phyloP scores from a whole-genome alignment of 176 grass and related monocot species.

The Oryza glumipatula region DNA sequence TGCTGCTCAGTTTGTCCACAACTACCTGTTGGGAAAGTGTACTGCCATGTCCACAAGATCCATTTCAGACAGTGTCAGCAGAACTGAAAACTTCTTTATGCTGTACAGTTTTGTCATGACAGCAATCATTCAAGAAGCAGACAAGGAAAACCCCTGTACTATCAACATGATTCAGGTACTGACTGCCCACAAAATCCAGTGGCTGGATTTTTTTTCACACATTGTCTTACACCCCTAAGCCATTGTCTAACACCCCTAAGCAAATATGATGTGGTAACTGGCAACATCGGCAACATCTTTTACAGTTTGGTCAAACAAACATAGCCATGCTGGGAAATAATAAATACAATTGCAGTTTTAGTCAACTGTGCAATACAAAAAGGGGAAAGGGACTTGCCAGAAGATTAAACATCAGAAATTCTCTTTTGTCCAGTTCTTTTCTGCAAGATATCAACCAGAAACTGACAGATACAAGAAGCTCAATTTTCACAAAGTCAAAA shows the following conservation, averaged over 20 bases:
- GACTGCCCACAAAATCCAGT: constrained; percentile 19
- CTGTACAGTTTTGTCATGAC: constrained; percentile 18
- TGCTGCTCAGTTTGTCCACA: constrained; percentile 40
- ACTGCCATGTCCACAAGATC: constrained; percentile 9
- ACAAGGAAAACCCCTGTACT: constrained; percentile 2
- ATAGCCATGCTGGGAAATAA: neutral
- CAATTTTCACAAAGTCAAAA: neutral
- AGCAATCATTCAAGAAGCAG: constrained; percentile 35
- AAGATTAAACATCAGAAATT: neutral
- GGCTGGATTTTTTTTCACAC: neutral
- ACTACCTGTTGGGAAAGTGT: constrained; percentile 14
- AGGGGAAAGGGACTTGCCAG: neutral
- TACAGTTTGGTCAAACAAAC: constrained; percentile 28
- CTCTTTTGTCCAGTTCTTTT: constrained; percentile 14
- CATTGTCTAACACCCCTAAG: neutral
- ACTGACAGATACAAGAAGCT: constrained; percentile 11
- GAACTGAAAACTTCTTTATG: constrained; percentile 26
- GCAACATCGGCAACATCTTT: neutral
- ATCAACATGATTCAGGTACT: constrained; percentile 1
- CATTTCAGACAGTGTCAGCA: constrained; percentile 36
- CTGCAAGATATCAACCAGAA: constrained; percentile 19
- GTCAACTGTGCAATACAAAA: neutral
- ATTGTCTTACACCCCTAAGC: neutral
- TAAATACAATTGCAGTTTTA: neutral
- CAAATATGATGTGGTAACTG: neutral